phyloP scores from a whole-genome alignment of 2,329 filamentous ascomycete species.

The Xylaria hypoxylon region DNA sequence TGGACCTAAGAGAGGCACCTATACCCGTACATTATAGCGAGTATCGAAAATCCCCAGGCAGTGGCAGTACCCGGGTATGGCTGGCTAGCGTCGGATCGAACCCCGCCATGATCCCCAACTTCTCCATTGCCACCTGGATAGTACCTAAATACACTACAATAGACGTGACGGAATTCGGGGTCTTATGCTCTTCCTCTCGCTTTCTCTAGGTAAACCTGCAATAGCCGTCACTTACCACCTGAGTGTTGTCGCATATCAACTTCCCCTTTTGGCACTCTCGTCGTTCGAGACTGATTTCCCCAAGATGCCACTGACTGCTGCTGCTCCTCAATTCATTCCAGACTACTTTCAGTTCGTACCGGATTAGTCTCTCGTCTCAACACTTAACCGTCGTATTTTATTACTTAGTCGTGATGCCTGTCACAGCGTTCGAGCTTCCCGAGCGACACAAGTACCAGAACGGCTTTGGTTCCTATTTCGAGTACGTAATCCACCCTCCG shows the following conservation, averaged over 20 bases:
- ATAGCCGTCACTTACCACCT: conserved; percentile 35
- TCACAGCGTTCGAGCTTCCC: conserved; percentile 52
- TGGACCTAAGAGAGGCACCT: no score
- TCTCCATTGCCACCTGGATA: background rate
- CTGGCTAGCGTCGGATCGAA: conserved; percentile 35
- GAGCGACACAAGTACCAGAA: conserved; percentile 72
- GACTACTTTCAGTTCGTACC: background rate
- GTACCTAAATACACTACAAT: background rate
- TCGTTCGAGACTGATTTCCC: background rate
- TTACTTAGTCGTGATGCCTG: conserved; percentile 48
- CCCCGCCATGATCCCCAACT: conserved; percentile 29
- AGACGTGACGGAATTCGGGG: conserved; percentile 29
- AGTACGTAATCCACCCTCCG: conserved; percentile 61
- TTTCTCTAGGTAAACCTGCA: conserved; percentile 29
- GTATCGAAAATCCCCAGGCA: background rate
- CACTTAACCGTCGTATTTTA: background rate
- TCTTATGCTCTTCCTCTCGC: conserved; percentile 4
- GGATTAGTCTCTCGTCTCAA: conserved; percentile 10
- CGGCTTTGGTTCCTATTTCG: conserved; percentile 76
- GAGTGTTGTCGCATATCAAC: conserved; percentile 16
- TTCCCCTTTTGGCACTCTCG: background rate
- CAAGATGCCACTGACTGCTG: conserved; percentile 7
- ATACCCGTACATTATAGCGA: no score
- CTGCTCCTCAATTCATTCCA: background rate
- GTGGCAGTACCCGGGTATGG: conserved; percentile 18